Evolutionary conservation across 208 protist genomes (phyloP), one percentile per base, ranked within the genome.

Genomic region (Leishmania turanica): DNA sequence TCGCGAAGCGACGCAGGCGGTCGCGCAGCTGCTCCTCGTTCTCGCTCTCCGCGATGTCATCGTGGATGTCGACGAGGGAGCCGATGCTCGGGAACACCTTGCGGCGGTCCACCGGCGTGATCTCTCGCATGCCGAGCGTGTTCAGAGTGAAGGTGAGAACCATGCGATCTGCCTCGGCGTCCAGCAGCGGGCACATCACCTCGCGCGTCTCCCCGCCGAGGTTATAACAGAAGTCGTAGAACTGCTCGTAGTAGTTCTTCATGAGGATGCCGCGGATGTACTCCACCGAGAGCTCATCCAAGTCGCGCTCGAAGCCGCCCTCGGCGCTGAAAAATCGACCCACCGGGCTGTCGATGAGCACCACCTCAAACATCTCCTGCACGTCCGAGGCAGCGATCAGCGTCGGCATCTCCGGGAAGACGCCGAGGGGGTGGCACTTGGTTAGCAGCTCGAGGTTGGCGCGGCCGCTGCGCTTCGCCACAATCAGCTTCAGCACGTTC

Each of bases 191-290:
- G 77, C 91, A 94, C 97, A 98, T 98, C 54, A 97, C 93, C n/a
- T 95, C 87, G 37, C 91, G 85, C 42, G 98, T 99, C 58, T 91
- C 90, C 13, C 96, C 97, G n/a, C 95, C 96, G 2, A 99, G 75
- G 27, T 83, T 76, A 79, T 97, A 84, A 89, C 94, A 98, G 77
- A 99, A 99, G 47, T 96, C 85, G 86, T 99, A 99, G 89, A 99
- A 99, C 86, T 99, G 98, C 87, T 99, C 98, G 66, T 99, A 95
- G 91, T 99, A 99, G 54, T 96, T 98, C 94, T 99, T 99, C 89
- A 99, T 97, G 45, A 99, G 90, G 1, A 98, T 96, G 82, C 98
- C 99, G 58, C 98, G 95, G 82, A 99, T 99, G 87, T 99, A 99
- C 87, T 99, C 99, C 71, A 99, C 98, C 75, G 99, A 98, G 65